These are phyloP conservation scores for Jatropha podagrica DNA, from an alignment of 441 rosid genomes.

Conservation along the genomic window DNA sequence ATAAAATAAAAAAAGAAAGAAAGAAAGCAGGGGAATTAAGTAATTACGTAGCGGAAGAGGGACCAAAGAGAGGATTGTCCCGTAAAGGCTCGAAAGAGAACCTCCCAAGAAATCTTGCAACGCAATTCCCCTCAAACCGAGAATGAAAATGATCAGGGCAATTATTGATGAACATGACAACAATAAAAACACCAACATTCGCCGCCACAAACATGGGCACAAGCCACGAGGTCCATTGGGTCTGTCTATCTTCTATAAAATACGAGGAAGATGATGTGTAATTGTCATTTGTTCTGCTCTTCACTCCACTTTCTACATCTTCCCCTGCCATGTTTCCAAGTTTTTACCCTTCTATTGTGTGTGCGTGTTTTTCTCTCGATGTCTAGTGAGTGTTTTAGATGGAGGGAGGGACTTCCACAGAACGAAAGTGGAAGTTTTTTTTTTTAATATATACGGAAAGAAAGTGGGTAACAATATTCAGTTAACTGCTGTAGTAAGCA, in stretches of 20 bases:
- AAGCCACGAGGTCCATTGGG: constrained; percentile 91
- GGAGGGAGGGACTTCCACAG: constrained; percentile 13
- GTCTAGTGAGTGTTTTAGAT: constrained; percentile 22
- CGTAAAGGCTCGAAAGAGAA: constrained; percentile 77
- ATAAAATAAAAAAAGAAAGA: background rate
- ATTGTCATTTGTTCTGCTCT: constrained; percentile 27
- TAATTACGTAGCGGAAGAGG: constrained; percentile 81
- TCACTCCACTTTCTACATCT: constrained; percentile 38
- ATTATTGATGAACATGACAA: constrained; percentile 72
- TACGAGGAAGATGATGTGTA: constrained; percentile 36
- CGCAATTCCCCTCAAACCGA: constrained; percentile 51
- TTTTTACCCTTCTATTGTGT: background rate
- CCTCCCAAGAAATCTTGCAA: constrained; percentile 70
- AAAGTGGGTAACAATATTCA: constrained; percentile 12
- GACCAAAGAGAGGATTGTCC: constrained; percentile 95
- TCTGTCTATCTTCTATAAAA: constrained; percentile 36
- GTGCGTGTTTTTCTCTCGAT: background rate
- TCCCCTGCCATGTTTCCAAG: constrained; percentile 28
- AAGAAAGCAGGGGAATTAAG: background rate
- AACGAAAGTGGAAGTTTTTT: background rate
- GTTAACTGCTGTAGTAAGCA: constrained; percentile 20
- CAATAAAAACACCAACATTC: constrained; percentile 58
- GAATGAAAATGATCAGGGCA: constrained; percentile 61
- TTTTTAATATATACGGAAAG: background rate
- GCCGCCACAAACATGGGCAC: constrained; percentile 73